These are phyloP conservation scores for Hordeum vulgare DNA, from an alignment of 176 grass and related monocot genomes.

Conservation along the genomic window MorexV3_pseudomolecules_assembly NC_058522.1:471414269-471414768, in stretches of 20 bases:
- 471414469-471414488: background rate
- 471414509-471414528: background rate
- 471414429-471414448: background rate
- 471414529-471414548: too few relatives aligned
- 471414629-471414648: conserved; percentile 19
- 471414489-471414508: background rate
- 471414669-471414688: conserved; percentile 17
- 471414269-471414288: too few relatives aligned
- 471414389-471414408: background rate
- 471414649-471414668: background rate
- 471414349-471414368: background rate
- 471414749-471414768: conserved; percentile 12
- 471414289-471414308: accelerated
- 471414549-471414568: too few relatives aligned
- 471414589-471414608: background rate
- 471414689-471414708: conserved; percentile 14
- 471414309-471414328: too few relatives aligned
- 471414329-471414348: too few relatives aligned
- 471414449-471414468: background rate
- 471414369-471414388: background rate
- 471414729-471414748: background rate
- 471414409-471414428: background rate
- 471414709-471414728: background rate
- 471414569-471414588: background rate
- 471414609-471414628: background rate